These are phyloP conservation scores for Alternaria postmessia DNA, from an alignment of 2,329 filamentous ascomycete genomes.

Conservation along the genomic window DNA sequence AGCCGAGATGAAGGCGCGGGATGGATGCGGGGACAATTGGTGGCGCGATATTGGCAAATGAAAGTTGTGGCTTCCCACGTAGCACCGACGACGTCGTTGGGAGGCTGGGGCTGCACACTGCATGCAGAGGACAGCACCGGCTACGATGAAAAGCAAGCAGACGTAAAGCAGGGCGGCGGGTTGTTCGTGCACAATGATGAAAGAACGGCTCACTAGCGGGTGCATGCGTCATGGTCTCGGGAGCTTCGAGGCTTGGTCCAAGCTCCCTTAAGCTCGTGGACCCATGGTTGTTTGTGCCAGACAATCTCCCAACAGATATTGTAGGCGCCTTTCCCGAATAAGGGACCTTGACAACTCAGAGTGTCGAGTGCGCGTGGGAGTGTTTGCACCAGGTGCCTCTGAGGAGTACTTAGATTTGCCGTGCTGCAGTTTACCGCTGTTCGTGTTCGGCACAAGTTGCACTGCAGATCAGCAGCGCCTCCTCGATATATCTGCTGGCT, in stretches of 20 bases:
- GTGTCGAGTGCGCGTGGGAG: not conserved
- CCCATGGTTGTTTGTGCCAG: slow-evolving; percentile 17
- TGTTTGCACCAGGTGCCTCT: not conserved
- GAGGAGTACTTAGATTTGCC: slow-evolving; percentile 7
- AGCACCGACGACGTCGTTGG: not conserved
- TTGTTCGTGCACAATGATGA: slow-evolving; percentile 10
- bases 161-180: slow-evolving; percentile 6
- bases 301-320: slow-evolving; percentile 29
- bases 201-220: slow-evolving; percentile 16
- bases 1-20: slow-evolving; percentile 11
- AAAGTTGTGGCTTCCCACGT: not conserved
- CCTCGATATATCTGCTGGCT: slow-evolving; percentile 27
- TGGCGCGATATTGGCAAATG: not conserved
- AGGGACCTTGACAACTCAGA: not conserved
- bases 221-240: slow-evolving; percentile 14
- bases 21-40: slow-evolving; percentile 2
- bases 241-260: slow-evolving; percentile 17
- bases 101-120: not conserved
- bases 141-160: not conserved
- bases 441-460: slow-evolving; percentile 30
- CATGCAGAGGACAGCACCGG: not conserved
- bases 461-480: slow-evolving; percentile 34
- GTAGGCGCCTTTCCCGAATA: slow-evolving; percentile 7
- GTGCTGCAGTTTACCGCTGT: slow-evolving; percentile 31
- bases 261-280: slow-evolving; percentile 19